Conservation (phyloP, 306 rosid genomes). For the Malus domestica region DNA sequence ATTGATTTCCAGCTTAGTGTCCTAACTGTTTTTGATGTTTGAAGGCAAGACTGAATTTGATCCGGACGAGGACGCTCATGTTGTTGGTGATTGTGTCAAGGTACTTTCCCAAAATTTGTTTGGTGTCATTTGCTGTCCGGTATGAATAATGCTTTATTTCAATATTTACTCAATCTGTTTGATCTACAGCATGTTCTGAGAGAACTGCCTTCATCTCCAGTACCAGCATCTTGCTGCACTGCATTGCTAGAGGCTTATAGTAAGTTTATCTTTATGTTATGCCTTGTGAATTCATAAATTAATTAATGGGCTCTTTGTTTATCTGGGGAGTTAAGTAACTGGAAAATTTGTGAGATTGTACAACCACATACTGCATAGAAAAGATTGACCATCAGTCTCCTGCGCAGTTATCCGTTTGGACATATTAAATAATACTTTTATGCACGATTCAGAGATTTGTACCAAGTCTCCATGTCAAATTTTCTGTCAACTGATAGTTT, state of each 20-base stretch:
- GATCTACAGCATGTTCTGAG: conserved; percentile 84
- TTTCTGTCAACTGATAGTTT: not conserved
- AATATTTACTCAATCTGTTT: conserved; percentile 6
- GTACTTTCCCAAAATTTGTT: conserved; percentile 29
- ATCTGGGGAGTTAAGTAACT: not conserved
- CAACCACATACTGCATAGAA: not conserved
- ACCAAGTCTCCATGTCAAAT: not conserved
- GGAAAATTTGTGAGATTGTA: not conserved
- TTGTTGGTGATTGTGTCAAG: conserved; percentile 97
- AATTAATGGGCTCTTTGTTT: not conserved
- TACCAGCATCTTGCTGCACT: conserved; percentile 97
- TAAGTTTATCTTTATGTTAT: conserved; percentile 34
- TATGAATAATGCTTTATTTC: not conserved
- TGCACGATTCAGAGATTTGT: not conserved
- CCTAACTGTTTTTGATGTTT: conserved; percentile 18
- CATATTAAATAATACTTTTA: not conserved
- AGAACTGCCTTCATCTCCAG: conserved; percentile 98
- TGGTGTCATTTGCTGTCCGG: not conserved
- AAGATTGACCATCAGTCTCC: not conserved
- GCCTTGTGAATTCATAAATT: not conserved
- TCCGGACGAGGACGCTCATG: conserved; percentile 93
- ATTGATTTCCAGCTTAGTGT: conserved; percentile 6
- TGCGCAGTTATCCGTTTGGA: not conserved
- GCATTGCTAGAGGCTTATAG: conserved; percentile 95
- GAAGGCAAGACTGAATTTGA: conserved; percentile 85